A percentile compares a stretch with the other conserved stretches of the same genome.
Evolutionary conservation across 352 stramenopile species (phyloP).

Genomic region (Globisporangium ultimum): DNA sequence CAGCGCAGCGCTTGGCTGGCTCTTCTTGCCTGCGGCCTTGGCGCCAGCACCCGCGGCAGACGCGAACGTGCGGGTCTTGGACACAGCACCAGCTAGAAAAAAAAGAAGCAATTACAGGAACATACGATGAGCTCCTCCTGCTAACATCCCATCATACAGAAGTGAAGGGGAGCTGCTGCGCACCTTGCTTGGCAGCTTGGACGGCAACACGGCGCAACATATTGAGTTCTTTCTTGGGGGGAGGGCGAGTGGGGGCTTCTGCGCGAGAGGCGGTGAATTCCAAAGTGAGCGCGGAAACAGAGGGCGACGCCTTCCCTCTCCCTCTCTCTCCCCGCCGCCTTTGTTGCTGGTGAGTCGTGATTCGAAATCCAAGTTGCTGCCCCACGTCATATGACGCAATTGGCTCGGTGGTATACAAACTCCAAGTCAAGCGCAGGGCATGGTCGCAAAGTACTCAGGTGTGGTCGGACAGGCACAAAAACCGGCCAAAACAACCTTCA

Average conservation of each 20-base stretch:
- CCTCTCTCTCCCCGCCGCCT: background rate
- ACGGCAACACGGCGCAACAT: conserved; percentile 59
- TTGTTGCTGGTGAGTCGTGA: no score
- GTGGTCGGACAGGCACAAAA: conserved; percentile 30
- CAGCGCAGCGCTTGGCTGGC: conserved; percentile 40
- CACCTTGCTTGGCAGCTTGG: conserved; percentile 35
- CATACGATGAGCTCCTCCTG: background rate
- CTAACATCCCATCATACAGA: no score
- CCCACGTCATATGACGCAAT: background rate
- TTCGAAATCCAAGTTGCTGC: no score
- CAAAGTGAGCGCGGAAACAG: conserved; percentile 9
- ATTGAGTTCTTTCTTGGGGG: conserved; percentile 6
- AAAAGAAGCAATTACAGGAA: conserved; percentile 3
- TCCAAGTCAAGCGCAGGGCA: conserved; percentile 1
- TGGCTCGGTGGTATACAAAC: conserved; percentile 9
- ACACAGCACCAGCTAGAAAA: conserved; percentile 24
- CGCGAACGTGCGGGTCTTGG: conserved; percentile 51
- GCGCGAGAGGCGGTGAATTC: conserved; percentile 28
- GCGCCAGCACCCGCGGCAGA: conserved; percentile 24
- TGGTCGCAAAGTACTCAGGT: background rate
- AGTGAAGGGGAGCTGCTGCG: background rate
- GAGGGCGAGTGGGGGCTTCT: conserved; percentile 14
- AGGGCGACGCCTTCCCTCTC: no score
- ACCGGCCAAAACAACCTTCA: conserved; percentile 8
- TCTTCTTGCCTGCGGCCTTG: conserved; percentile 28